Conservation (phyloP, 2,329 filamentous ascomycete species). For the Ceratocystis alfenasii region DNA sequence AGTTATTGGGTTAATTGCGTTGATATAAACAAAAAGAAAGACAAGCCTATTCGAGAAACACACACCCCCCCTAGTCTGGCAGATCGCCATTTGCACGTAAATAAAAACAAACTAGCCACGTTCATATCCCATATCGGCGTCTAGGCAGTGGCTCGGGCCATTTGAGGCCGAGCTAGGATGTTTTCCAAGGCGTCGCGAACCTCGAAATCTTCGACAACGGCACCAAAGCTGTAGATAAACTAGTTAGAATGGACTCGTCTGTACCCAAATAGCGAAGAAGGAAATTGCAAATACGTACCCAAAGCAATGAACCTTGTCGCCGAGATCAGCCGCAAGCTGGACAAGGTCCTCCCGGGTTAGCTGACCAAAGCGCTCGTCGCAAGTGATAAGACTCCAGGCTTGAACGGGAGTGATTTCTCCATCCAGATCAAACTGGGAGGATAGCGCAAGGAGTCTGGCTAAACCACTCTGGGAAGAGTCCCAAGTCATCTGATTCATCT, state of each 20-base stretch:
- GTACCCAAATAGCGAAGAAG: background rate
- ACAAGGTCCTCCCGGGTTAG: conserved; percentile 58
- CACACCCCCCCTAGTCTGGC: background rate
- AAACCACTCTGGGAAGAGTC: conserved; percentile 67
- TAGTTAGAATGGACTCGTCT: conserved; percentile 14
- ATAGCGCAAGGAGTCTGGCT: conserved; percentile 70
- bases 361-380: conserved; percentile 55
- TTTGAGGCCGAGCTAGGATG: conserved; percentile 39
- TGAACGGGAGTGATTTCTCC: conserved; percentile 91
- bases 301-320: conserved; percentile 78
- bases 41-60: background rate
- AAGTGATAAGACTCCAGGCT: conserved; percentile 76
- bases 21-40: background rate
- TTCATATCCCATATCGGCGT: background rate
- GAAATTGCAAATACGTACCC: conserved; percentile 50
- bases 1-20: background rate
- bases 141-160: background rate
- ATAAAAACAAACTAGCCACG: background rate
- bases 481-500: conserved; percentile 60
- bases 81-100: background rate
- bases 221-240: conserved; percentile 40
- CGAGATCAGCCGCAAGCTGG: conserved; percentile 59
- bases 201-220: conserved; percentile 56
- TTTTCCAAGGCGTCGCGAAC: conserved; percentile 65
- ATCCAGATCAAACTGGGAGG: conserved; percentile 67